Evolutionary conservation across 2,329 filamentous ascomycete genomes (phyloP).

Genomic region (Seiridium cupressi): DNA sequence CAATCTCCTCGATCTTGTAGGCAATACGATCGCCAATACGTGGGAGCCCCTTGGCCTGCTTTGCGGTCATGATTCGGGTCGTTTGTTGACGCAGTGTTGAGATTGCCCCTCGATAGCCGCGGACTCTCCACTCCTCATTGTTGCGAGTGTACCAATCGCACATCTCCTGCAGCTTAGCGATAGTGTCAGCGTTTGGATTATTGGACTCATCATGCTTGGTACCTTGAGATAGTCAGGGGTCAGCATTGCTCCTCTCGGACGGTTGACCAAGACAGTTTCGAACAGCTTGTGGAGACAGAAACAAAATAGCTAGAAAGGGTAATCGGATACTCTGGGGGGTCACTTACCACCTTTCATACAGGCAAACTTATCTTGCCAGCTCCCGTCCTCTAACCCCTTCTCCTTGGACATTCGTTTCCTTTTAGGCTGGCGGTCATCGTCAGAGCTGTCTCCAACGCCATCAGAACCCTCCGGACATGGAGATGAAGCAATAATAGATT

Average conservation of each 20-base stretch:
- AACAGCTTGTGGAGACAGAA: too few species aligned
- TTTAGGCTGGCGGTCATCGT: conserved; percentile 13
- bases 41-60: conserved; percentile 66
- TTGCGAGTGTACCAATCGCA: conserved; percentile 71
- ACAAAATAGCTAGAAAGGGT: too few species aligned
- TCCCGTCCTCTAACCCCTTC: conserved; percentile 12
- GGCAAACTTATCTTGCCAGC: conserved; percentile 49
- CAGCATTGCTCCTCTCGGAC: too few species aligned
- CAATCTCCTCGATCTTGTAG: conserved; percentile 87
- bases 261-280: too few species aligned
- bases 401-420: conserved; percentile 20
- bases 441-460: conserved; percentile 5
- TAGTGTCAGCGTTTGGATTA: conserved; percentile 74
- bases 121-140: conserved; percentile 74
- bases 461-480: conserved; percentile 17
- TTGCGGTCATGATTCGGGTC: conserved; percentile 62
- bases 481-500: background rate
- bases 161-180: conserved; percentile 77
- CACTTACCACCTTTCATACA: conserved; percentile 49
- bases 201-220: conserved; percentile 37
- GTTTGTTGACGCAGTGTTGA: conserved; percentile 67
- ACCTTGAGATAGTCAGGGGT: too few species aligned
- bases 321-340: too few species aligned
- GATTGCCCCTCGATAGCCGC: conserved; percentile 76
- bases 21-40: conserved; percentile 73